Percentiles rank a stretch among this genome's conserved stretches.
Evolutionary conservation across 2,329 filamentous ascomycete species (phyloP).

Genomic region (Teratosphaeria pseudoeucalypti): DNA sequence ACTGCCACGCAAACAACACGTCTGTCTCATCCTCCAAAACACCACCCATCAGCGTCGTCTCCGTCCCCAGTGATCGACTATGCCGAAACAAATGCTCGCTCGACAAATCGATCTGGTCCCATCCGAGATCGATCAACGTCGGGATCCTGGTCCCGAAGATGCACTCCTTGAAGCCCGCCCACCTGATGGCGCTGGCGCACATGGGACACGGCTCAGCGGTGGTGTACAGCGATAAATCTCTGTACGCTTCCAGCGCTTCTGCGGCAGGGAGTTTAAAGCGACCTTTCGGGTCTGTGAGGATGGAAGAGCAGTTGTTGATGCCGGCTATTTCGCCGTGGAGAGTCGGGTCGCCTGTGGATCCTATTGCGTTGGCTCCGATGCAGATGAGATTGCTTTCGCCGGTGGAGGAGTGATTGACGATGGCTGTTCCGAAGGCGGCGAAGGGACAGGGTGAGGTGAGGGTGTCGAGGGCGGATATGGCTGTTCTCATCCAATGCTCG

Average conservation of each 20-base stretch:
- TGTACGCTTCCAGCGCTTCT: constrained; percentile 37
- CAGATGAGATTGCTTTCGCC: constrained; percentile 39
- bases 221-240: constrained; percentile 43
- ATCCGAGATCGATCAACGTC: constrained; percentile 37
- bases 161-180: constrained; percentile 46
- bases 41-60: constrained; percentile 33
- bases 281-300: constrained; percentile 39
- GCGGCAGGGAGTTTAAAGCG: constrained; percentile 33
- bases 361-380: constrained; percentile 40
- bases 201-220: constrained; percentile 50
- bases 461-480: constrained; percentile 36
- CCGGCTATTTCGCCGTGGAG: constrained; percentile 48
- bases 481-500: constrained; percentile 42
- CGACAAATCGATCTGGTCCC: constrained; percentile 41
- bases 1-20: constrained; percentile 46
- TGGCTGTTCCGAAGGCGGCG: constrained; percentile 43
- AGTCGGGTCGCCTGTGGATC: constrained; percentile 39
- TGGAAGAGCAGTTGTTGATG: constrained; percentile 43
- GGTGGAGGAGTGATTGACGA: constrained; percentile 45
- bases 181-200: constrained; percentile 48
- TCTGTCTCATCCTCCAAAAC: constrained; percentile 46
- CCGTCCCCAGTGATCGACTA: constrained; percentile 27
- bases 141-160: constrained; percentile 45
- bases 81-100: constrained; percentile 39
- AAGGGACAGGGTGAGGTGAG: constrained; percentile 41